These are phyloP conservation scores for Panicum miliaceum DNA, from an alignment of 176 grass and related monocot genomes.

Conservation along the genomic window DNA sequence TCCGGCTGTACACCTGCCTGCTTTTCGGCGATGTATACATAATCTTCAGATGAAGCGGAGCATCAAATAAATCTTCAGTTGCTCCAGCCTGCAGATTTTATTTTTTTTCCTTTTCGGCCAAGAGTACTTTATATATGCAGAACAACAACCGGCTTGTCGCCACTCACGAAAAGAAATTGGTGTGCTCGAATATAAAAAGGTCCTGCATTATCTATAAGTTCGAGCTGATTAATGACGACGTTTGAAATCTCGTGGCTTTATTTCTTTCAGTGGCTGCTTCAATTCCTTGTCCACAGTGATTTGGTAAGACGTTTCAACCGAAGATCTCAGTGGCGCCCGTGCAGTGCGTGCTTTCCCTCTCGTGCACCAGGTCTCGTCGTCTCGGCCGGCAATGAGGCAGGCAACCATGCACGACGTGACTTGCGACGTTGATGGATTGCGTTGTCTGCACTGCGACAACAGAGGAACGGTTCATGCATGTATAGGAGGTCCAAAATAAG, in stretches of 20 bases:
- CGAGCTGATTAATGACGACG: background rate
- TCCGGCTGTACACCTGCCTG: background rate
- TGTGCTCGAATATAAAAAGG: background rate
- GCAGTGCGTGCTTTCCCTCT: background rate
- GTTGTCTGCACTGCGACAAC: background rate
- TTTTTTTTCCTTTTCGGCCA: background rate
- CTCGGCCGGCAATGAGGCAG: background rate
- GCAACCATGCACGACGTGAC: slow-evolving; percentile 27
- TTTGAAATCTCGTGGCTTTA: background rate
- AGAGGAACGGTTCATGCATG: background rate
- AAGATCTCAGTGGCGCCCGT: background rate
- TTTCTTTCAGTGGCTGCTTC: background rate
- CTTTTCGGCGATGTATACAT: background rate
- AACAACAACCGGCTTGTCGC: background rate
- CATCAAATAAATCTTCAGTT: background rate
- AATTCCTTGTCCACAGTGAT: background rate
- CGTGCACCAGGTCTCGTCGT: background rate
- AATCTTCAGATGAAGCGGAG: background rate
- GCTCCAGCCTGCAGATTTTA: background rate
- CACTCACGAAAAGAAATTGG: background rate
- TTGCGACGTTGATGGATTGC: slow-evolving; percentile 21
- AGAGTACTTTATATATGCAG: background rate
- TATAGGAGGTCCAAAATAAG: background rate
- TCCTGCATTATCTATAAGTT: background rate
- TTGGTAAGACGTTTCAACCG: background rate